Evolutionary conservation across 495 filamentous ascomycete genomes (phyloP), one percentile per base, ranked within the genome.

Genomic region (Daldinia decipiens): DNA sequence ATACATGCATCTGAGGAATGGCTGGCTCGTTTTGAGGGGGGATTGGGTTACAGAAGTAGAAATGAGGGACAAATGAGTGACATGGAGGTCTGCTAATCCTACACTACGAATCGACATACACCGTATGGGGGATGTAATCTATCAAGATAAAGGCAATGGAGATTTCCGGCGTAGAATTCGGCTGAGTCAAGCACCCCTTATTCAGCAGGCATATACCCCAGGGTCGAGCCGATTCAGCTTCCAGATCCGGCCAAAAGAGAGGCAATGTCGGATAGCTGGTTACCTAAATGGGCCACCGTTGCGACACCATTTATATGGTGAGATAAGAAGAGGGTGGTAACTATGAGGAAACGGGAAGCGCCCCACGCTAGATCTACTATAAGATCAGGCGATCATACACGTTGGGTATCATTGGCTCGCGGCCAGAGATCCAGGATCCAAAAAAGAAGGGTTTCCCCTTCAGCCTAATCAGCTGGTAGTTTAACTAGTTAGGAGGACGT

Each of bases 351-450:
- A 62, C 21, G 62, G 71, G 59, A 67, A 64, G 64, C 38, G 71
- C 71, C 67, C 71, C 71, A 74, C 67, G 71, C 53, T 31, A 70
- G 71, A 74, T 74, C 71, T 74, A 59, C 51, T 64, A 26, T 63
- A 73, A 58, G 67, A 74, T 74, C 71, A 74, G 62, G 55, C 62
- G 71, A 70, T 74, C 71, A 74, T 34, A 67, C 67, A 26, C 8
- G 36, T 47, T 59, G 50, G 63, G 62, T 70, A 50, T 55, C 67
- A 74, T 74, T 74, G 71, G 71, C 58, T 67, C 58, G 59, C 58
- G 13, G 26, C 17, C 67, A 60, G 67, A 67, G 67, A 67, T 73
- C 63, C 71, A 67, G 59, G 65, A 67, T 67, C 53, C 56, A 57
- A 51, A 40, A 43, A 24, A 59, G 50, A 60, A 27, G 40, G 34